A percentile compares a stretch with the other conserved stretches of the same genome.
Conservation (phyloP, 208 protist species). For the Trypanosoma conorhini region DNA sequence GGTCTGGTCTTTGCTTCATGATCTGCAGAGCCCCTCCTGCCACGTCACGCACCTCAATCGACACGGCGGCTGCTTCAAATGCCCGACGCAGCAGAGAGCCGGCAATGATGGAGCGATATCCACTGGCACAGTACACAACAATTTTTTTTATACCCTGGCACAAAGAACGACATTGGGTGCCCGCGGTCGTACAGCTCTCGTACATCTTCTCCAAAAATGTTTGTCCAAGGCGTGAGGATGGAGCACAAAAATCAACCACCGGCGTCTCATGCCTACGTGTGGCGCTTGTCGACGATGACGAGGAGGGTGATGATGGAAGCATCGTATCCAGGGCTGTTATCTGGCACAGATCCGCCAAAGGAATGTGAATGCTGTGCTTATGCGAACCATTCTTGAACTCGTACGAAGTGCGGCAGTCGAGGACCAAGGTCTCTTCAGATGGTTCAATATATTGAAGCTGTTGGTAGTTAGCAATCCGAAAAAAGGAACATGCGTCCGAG, state of each 20-base stretch:
- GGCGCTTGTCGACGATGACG: not conserved
- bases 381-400: constrained; percentile 87
- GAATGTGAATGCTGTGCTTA: constrained; percentile 59
- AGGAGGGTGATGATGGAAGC: constrained; percentile 1
- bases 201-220: constrained; percentile 37
- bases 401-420: constrained; percentile 79
- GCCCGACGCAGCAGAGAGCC: constrained; percentile 64
- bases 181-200: constrained; percentile 32
- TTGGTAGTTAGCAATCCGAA: constrained; percentile 24
- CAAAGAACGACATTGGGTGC: constrained; percentile 24
- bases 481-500: constrained; percentile 3
- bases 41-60: constrained; percentile 51
- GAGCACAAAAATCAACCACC: constrained; percentile 8
- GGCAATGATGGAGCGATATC: constrained; percentile 82
- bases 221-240: constrained; percentile 34
- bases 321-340: constrained; percentile 43
- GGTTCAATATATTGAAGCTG: constrained; percentile 34
- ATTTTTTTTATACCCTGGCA: constrained; percentile 37
- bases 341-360: constrained; percentile 58
- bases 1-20: constrained; percentile 80
- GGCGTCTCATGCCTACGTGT: not conserved
- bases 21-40: constrained; percentile 74
- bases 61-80: constrained; percentile 38
- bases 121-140: constrained; percentile 73
- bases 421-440: constrained; percentile 33